phyloP scores from a whole-genome alignment of 257 asterid genomes.

The Lithospermum erythrorhizon region DNA sequence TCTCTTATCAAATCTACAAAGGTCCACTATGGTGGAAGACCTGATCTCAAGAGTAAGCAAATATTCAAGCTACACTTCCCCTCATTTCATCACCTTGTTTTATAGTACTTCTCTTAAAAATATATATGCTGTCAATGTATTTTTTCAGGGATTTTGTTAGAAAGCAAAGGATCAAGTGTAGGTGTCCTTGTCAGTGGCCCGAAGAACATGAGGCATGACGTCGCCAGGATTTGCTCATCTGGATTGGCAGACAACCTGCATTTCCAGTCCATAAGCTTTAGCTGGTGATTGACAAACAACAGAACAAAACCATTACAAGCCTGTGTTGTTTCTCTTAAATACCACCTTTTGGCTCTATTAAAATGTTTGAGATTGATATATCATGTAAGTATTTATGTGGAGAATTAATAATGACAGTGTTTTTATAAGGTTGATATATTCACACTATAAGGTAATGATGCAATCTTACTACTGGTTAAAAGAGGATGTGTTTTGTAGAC shows the following conservation, averaged over 20 bases:
- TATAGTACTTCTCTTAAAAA: background rate
- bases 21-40: constrained; percentile 73
- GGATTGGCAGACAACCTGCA: constrained; percentile 50
- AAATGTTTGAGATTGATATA: background rate
- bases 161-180: constrained; percentile 51
- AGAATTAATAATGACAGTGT: background rate
- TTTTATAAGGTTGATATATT: too few species aligned
- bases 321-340: background rate
- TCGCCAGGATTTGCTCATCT: constrained; percentile 74
- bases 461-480: background rate
- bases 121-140: background rate
- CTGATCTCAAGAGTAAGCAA: constrained; percentile 65
- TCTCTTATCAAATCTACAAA: constrained; percentile 44
- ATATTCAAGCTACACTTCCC: background rate
- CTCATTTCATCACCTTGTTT: background rate
- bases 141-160: constrained; percentile 44
- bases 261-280: constrained; percentile 80
- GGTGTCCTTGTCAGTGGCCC: constrained; percentile 85
- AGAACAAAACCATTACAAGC: constrained; percentile 1
- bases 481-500: background rate
- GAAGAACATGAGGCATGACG: constrained; percentile 67
- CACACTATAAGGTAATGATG: background rate
- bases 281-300: constrained; percentile 48
- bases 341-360: background rate
- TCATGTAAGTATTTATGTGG: background rate